Evolutionary conservation across 371 early-diverging fungal species (phyloP).

Genomic region (Haplosporangium sp.): DNA sequence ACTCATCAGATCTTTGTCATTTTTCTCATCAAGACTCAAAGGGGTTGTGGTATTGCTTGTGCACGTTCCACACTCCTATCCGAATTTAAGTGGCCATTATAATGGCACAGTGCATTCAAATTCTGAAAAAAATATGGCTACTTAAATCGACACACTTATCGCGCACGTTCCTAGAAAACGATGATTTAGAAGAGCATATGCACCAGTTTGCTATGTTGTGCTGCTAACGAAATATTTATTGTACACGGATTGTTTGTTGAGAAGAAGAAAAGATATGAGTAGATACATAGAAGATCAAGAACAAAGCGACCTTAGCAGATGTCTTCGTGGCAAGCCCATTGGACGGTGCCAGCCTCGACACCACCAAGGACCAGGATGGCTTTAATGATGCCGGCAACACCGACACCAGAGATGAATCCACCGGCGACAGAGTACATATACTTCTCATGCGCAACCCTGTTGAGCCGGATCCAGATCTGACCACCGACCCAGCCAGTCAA

Average conservation of each 20-base stretch:
- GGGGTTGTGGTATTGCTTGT: constrained; percentile 6
- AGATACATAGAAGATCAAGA: background rate
- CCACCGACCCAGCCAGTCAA: constrained; percentile 67
- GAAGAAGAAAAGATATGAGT: no score
- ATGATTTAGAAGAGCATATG: no score
- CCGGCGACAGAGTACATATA: constrained; percentile 72
- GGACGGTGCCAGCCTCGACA: constrained; percentile 19
- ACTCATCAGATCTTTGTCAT: constrained; percentile 40
- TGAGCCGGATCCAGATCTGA: constrained; percentile 64
- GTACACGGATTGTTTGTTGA: background rate
- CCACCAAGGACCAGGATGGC: constrained; percentile 65
- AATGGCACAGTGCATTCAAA: no score
- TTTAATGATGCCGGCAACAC: constrained; percentile 74
- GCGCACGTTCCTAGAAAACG: no score
- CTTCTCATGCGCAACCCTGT: constrained; percentile 57
- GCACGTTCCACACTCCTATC: constrained; percentile 14
- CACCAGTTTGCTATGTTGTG: no score
- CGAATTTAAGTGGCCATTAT: no score
- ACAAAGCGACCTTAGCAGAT: constrained; percentile 22
- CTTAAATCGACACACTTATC: no score
- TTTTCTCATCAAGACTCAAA: background rate
- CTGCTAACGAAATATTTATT: no score
- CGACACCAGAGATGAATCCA: constrained; percentile 74
- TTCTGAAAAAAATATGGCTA: no score
- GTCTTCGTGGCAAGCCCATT: constrained; percentile 26